Percentiles rank a stretch among this genome's conserved stretches.
Evolutionary conservation across 2,329 filamentous ascomycete genomes (phyloP).

Genomic region (Alternaria tenuissima): DNA sequence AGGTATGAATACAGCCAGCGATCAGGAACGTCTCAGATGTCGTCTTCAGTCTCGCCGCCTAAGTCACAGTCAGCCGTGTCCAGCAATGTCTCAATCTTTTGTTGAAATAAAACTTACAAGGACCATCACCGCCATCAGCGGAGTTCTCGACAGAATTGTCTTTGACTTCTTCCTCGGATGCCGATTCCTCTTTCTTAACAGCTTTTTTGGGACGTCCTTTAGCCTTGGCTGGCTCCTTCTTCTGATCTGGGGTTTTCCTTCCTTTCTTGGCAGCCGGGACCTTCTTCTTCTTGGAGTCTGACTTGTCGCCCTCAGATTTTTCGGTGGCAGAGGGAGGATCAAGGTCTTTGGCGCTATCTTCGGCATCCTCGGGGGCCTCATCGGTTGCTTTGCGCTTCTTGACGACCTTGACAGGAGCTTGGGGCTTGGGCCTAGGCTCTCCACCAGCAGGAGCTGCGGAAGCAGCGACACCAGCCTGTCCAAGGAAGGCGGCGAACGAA

Average conservation of each 20-base stretch:
- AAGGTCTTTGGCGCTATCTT: conserved; percentile 21
- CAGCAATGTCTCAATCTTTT: conserved; percentile 18
- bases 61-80: conserved; percentile 20
- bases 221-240: not conserved
- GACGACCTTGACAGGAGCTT: not conserved
- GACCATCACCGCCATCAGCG: conserved; percentile 24
- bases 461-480: conserved; percentile 4
- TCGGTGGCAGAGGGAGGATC: conserved; percentile 32
- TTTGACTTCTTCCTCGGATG: conserved; percentile 12
- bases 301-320: conserved; percentile 12
- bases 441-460: conserved; percentile 8
- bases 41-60: conserved; percentile 10
- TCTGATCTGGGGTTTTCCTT: conserved; percentile 6
- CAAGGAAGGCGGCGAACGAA: conserved; percentile 37
- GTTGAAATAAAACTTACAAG: conserved; percentile 25
- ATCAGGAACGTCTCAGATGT: not conserved
- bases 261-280: conserved; percentile 25
- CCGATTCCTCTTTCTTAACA: conserved; percentile 31
- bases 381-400: conserved; percentile 37
- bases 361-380: conserved; percentile 8
- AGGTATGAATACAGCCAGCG: not conserved
- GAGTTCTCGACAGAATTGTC: conserved; percentile 9
- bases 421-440: conserved; percentile 20
- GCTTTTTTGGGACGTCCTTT: conserved; percentile 29
- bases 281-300: conserved; percentile 18